Evolutionary conservation across 2,329 filamentous ascomycete genomes (phyloP), one percentile per base, ranked within the genome.

Genomic region (Penicillium verrucosum): DNA sequence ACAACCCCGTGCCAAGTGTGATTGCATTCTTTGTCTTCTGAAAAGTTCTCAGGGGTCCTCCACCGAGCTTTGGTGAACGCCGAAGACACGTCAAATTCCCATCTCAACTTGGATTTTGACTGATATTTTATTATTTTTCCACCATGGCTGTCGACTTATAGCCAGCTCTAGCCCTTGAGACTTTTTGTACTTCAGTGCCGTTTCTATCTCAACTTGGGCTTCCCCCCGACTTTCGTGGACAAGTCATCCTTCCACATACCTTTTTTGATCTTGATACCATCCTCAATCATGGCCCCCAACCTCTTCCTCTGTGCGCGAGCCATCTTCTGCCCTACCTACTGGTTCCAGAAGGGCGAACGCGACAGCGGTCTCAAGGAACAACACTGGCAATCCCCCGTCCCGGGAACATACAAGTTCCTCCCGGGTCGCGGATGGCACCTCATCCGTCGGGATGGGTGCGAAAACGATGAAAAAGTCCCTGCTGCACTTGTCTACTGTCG

Each of bases 341-440:
- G 79, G 79, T 81, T 81, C 62, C 71, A 75, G 37, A 72, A 67
- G 21, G 68, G 70, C 38, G 70, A 75, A 36, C 70, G 70, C 51
- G 70, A 76, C 25, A 73, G 73, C 27, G 67, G 75, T 2, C 66
- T 72, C 38, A 71, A 75, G 32, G 77, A 76, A 45, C 79, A 81
- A 63, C 77, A 79, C 61, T 81, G 79, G 78, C 68, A 75, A 37
- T 66, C 65, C n/a, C 79, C 79, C 5, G 70, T 78, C 16, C 77
- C 78, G 5, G 79, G 79, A 41, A 75, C 72, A 37, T 81, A 81
- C 68, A 78, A 78, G 58, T 79, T 80, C 65, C 73, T 80, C 46
- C 78, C 79, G 4, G 76, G 77, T 50, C 77, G 74, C 42, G 79
- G 79, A 59, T 81, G 79, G 79, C 80, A 79, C 62, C 73, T 81